Evolutionary conservation across 1,139 yeast genomes (phyloP).

Genomic region (Hansenula sp.): DNA sequence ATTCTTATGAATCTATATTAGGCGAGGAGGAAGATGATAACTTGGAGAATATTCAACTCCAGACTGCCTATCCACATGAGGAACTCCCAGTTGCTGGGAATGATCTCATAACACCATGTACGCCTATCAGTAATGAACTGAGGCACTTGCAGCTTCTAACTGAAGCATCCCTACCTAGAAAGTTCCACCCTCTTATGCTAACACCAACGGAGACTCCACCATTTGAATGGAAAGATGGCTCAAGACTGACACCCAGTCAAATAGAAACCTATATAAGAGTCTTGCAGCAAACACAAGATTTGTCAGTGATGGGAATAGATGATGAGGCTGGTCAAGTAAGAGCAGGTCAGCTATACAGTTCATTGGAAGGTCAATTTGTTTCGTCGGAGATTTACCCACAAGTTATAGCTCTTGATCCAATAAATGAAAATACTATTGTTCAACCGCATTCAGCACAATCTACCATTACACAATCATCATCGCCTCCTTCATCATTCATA

Average conservation of each 20-base stretch:
- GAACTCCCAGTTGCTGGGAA: neutral
- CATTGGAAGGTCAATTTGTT: neutral
- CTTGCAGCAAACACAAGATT: slow-evolving; percentile 1
- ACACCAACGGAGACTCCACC: neutral
- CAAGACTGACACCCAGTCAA: neutral
- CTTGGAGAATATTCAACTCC: neutral
- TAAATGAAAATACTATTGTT: neutral
- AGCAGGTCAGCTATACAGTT: neutral
- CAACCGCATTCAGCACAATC: neutral
- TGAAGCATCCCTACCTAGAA: neutral
- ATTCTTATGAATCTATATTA: neutral
- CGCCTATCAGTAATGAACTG: neutral
- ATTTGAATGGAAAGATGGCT: neutral
- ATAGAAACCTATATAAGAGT: neutral
- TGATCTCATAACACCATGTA: neutral
- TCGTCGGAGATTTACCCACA: slow-evolving; percentile 1
- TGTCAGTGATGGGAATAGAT: neutral
- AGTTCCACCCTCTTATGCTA: neutral
- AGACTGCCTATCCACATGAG: neutral
- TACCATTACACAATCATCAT: neutral
- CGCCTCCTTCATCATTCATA: neutral
- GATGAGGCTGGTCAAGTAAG: neutral
- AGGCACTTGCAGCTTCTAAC: neutral
- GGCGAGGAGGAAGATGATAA: neutral
- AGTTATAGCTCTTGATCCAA: neutral